Evolutionary conservation across 2,329 filamentous ascomycete species (phyloP), one percentile per base, ranked within the genome.

Genomic region (Lachnellula hyalina): DNA sequence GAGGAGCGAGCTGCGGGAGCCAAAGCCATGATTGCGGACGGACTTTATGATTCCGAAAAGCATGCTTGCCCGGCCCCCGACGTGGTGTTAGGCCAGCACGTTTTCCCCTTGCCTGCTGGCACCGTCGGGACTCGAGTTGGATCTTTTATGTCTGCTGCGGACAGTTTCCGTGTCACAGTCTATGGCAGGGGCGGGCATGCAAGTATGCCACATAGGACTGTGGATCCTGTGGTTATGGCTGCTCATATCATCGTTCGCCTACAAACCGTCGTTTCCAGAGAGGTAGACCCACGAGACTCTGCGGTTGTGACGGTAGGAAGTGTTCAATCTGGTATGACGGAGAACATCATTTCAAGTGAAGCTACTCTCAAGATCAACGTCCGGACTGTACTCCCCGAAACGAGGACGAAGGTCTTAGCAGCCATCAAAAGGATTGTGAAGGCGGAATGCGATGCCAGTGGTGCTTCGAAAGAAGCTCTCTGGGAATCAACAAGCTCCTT

Each of bases 1-100:
- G 86, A 89, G 65, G 86, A 89, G 67, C 74, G 78, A 1, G 83
- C 78, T 0, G 75, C 73, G 0, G 86, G 86, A 0, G 86, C 86
- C 0, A 77, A 78, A 67, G 71, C 81, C 23, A 86, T 85, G 82
- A 73, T 86, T 3, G 76, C 80, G 42, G 81, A 81, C 61, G 81
- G 82, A 0, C 61, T 84, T 35, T 84, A 83, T 60, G 56, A 62
- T 40, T 47, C 52, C 2, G 47, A 51, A 12, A 54, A 49, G 28
- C 68, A 75, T 5, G 74, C 71, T 51, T 71, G 82, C 2, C 79
- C 79, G 0, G 69, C 76, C n/a, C 81, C 81, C 3, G 79, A 83
- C 60, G 65, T 80, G n/a, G 75, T 78, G 7, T 68, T 84, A 2
- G 80, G 79, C 2, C 78, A 75, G 19, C 81, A 84, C 68, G 77